Evolutionary conservation across 1,284 basidiomycete genomes (phyloP), one percentile per base, ranked within the genome.

Genomic region (Trametes pubescens): DNA sequence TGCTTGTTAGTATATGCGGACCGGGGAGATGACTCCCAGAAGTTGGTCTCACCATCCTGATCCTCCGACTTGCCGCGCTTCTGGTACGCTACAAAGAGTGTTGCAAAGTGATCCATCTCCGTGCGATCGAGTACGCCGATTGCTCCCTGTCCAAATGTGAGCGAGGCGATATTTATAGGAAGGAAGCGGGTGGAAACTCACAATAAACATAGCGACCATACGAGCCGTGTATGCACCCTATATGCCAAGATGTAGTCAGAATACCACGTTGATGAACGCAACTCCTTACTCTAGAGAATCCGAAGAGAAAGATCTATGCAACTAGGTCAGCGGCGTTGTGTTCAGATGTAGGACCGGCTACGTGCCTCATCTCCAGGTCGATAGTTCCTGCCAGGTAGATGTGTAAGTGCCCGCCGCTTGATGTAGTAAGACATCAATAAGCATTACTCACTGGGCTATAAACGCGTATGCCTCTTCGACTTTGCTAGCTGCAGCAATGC

Each of bases 391-490:
- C n/a, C n/a, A n/a, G 3, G 54, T 1, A 14, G 6, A 22, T 24
- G 14, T 3, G 14, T 57, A 3, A 57, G 21, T 51, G 8, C 4
- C 52, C 46, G 57, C 32, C 51, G 51, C 1, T 47, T n/a, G 32
- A 21, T 53, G 34, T 3, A 47, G 22, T 2, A 21, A 14, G 47
- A 43, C n/a, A 11, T 43, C 26, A 18, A 5, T 22, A 13, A n/a
- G 18, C 14, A 4, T n/a, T 24, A 77, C 88, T 74, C 71, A 90
- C 89, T 91, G 88, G 14, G 90, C 83, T 69, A 91, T 87, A 73
- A 91, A 91, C 11, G 82, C 86, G 75, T 91, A 91, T 26, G 86
- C 88, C 66, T 91, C 88, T 74, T 91, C 86, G 4, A 91, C 87
- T 71, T 91, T 90, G 57, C 86, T 85, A 43, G 77, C 89, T 90